Evolutionary conservation across 306 rosid genomes (phyloP).

Genomic region (Ziziphus jujuba): DNA sequence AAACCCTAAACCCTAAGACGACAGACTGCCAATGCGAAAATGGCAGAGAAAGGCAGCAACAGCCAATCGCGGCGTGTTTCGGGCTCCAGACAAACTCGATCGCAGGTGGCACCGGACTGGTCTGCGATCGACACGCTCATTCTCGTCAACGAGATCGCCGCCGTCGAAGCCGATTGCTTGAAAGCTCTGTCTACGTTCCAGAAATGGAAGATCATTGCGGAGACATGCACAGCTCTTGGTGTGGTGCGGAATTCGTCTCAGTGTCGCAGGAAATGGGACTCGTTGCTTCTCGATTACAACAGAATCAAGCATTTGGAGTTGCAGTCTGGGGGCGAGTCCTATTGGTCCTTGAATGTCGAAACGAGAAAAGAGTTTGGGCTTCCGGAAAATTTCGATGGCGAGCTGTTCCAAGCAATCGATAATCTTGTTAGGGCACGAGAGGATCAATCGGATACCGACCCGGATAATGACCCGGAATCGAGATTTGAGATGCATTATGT

Average conservation of each 20-base stretch:
- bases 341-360: conserved; percentile 30
- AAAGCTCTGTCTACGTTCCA: conserved; percentile 45
- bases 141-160: conserved; percentile 67
- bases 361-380: conserved; percentile 39
- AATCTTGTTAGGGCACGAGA: conserved; percentile 41
- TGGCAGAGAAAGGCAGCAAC: conserved; percentile 10
- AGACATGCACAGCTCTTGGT: conserved; percentile 56
- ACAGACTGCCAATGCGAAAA: conserved; percentile 17
- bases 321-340: conserved; percentile 19
- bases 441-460: conserved; percentile 44
- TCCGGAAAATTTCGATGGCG: conserved; percentile 52
- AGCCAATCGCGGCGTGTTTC: conserved; percentile 6
- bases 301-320: conserved; percentile 30
- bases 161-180: conserved; percentile 77
- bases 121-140: conserved; percentile 46
- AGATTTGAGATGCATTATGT: conserved; percentile 38
- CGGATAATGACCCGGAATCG: conserved; percentile 53
- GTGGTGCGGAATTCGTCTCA: conserved; percentile 52
- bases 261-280: conserved; percentile 74
- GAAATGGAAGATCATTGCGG: conserved; percentile 57
- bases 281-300: conserved; percentile 31
- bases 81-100: conserved; percentile 52
- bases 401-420: conserved; percentile 46
- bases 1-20: not conserved
- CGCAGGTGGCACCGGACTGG: conserved; percentile 73